Conservation (phyloP, 1,284 basidiomycete genomes). For the Violaceomyces palustris region DNA sequence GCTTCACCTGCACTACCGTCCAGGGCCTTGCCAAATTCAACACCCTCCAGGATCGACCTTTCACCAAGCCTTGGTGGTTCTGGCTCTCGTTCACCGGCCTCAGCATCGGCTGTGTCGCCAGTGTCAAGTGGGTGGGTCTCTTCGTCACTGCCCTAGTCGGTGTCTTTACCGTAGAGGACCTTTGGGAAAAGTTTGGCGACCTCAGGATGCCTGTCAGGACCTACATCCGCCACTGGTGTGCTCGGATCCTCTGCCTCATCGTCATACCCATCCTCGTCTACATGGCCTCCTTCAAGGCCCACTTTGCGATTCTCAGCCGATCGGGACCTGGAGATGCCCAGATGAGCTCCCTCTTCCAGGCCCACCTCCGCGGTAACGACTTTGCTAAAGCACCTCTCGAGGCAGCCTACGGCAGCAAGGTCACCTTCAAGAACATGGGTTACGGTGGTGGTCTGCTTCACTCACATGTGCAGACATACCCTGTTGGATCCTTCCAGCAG, state of each 20-base stretch:
- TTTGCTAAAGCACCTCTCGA: slow-evolving; percentile 66
- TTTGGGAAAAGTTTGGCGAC: slow-evolving; percentile 98
- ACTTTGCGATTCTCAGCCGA: slow-evolving; percentile 88
- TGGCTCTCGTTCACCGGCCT: slow-evolving; percentile 86
- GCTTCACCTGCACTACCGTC: slow-evolving; percentile 95
- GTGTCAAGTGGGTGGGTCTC: slow-evolving; percentile 93
- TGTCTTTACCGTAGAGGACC: slow-evolving; percentile 90
- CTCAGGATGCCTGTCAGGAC: slow-evolving; percentile 78
- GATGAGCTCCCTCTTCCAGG: slow-evolving; percentile 97
- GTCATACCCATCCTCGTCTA: slow-evolving; percentile 84
- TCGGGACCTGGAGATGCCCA: slow-evolving; percentile 94
- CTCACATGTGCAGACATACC: slow-evolving; percentile 91
- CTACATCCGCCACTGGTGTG: slow-evolving; percentile 86
- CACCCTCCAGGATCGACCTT: slow-evolving; percentile 88
- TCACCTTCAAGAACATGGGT: slow-evolving; percentile 95
- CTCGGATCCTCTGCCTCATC: slow-evolving; percentile 79
- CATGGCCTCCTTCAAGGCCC: slow-evolving; percentile 89
- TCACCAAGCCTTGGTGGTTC: slow-evolving; percentile 92
- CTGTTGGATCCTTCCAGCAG: slow-evolving; percentile 86
- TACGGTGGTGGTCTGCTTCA: slow-evolving; percentile 94
- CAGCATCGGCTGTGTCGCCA: slow-evolving; percentile 91
- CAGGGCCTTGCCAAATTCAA: slow-evolving; percentile 95
- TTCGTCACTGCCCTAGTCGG: slow-evolving; percentile 93
- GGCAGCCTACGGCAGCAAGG: slow-evolving; percentile 79
- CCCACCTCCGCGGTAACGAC: slow-evolving; percentile 90